A percentile compares a stretch with the other conserved stretches of the same genome.
phyloP scores from a whole-genome alignment of 1,284 basidiomycete species.

The Afroboletus lepidellus region DNA sequence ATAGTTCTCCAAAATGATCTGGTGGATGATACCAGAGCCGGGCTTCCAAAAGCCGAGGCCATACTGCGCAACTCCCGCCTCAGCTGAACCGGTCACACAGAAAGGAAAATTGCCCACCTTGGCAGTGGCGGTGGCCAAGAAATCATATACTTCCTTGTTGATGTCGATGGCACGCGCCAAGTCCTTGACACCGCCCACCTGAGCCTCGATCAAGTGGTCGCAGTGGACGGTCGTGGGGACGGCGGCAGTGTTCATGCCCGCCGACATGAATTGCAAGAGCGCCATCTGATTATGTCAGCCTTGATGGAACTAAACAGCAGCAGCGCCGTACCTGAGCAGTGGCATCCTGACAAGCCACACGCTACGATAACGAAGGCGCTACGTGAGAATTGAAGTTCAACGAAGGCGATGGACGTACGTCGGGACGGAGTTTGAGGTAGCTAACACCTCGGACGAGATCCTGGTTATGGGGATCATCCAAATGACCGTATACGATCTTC shows the following conservation, averaged over 20 bases:
- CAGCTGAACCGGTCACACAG: not conserved
- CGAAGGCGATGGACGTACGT: constrained; percentile 54
- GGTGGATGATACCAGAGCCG: constrained; percentile 97
- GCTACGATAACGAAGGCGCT: constrained; percentile 51
- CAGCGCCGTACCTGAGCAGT: constrained; percentile 69
- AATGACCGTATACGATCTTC: constrained; percentile 98
- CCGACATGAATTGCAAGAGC: constrained; percentile 99
- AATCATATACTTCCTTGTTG: constrained; percentile 99
- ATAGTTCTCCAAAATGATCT: constrained; percentile 98
- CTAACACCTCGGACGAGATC: constrained; percentile 86
- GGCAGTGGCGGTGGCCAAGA: constrained; percentile 95
- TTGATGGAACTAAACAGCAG: constrained; percentile 14
- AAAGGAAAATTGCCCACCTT: constrained; percentile 53
- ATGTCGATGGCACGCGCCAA: constrained; percentile 89
- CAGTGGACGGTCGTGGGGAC: constrained; percentile 99
- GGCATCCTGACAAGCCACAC: constrained; percentile 99
- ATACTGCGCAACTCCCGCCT: constrained; percentile 51
- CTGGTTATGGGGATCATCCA: constrained; percentile 90
- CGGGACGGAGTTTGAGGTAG: constrained; percentile 94
- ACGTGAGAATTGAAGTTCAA: constrained; percentile 8
- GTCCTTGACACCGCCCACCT: constrained; percentile 92
- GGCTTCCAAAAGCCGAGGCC: constrained; percentile 99
- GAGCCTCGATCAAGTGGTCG: constrained; percentile 99
- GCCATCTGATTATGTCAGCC: constrained; percentile 80
- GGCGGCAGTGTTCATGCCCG: constrained; percentile 95